Conservation (phyloP, 768 basidiomycete species). For the Naematelia aurantialba region DNA sequence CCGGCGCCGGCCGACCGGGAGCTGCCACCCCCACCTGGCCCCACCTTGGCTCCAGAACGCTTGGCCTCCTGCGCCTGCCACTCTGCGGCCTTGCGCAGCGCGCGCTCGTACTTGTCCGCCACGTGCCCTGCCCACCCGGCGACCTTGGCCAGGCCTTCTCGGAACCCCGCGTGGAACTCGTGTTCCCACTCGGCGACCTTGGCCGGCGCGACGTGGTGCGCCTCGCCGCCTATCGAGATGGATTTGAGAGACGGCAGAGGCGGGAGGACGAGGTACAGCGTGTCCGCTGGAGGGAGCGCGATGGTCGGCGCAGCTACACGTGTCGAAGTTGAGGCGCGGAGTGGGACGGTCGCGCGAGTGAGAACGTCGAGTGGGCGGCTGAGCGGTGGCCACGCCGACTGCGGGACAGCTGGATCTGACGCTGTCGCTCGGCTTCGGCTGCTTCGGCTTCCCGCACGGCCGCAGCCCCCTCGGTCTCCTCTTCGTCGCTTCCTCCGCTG, state of each 20-base stretch:
- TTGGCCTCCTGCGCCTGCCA: constrained; percentile 29
- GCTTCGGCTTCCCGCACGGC: constrained; percentile 13
- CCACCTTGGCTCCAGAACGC: too few species aligned
- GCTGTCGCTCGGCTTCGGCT: constrained; percentile 20
- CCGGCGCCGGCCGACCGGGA: too few species aligned
- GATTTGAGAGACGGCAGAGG: constrained; percentile 43
- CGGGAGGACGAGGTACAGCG: constrained; percentile 46
- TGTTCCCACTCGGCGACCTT: constrained; percentile 42
- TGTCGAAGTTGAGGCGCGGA: constrained; percentile 18
- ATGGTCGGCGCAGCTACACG: constrained; percentile 19
- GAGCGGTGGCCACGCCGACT: constrained; percentile 43
- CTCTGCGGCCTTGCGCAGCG: constrained; percentile 41
- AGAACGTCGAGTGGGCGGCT: constrained; percentile 46
- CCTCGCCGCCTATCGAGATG: constrained; percentile 48
- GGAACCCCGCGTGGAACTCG: constrained; percentile 47
- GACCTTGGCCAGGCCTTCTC: constrained; percentile 41
- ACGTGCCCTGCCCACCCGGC: constrained; percentile 46
- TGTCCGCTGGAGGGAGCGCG: constrained; percentile 33
- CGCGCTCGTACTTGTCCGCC: constrained; percentile 47
- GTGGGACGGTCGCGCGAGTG: constrained; percentile 42
- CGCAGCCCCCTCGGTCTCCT: constrained; percentile 4
- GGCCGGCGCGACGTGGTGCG: constrained; percentile 18
- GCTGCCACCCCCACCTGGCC: neutral
- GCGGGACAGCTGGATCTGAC: constrained; percentile 23
- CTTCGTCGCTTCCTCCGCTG: constrained; percentile 12